These are phyloP conservation scores for Diaporthe ampelina DNA, from an alignment of 2,329 filamentous ascomycete genomes.

Conservation along the genomic window DNA sequence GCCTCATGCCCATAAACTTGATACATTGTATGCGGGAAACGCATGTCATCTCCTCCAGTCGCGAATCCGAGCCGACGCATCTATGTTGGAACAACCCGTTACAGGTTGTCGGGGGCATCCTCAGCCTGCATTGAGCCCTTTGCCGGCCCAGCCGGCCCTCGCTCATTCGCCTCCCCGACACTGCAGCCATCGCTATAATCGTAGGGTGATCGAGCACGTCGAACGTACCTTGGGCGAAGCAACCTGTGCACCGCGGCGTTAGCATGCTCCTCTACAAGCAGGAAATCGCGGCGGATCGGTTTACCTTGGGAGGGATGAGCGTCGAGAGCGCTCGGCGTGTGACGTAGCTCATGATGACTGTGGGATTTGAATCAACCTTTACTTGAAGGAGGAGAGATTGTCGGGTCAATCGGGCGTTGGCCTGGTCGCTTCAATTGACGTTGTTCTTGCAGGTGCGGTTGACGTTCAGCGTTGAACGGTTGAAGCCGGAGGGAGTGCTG, in stretches of 20 bases:
- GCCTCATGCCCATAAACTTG: background rate
- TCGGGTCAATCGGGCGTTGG: constrained; percentile 54
- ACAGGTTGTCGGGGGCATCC: background rate
- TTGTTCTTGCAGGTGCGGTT: constrained; percentile 34
- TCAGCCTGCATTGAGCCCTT: background rate
- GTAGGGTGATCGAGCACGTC: constrained; percentile 33
- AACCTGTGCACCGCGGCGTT: constrained; percentile 67
- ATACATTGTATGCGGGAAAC: background rate
- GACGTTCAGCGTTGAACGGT: constrained; percentile 38
- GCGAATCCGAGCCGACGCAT: background rate
- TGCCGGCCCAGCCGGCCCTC: background rate
- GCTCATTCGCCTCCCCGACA: background rate
- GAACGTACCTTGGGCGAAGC: constrained; percentile 85
- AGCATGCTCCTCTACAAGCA: constrained; percentile 49
- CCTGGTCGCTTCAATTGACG: constrained; percentile 44
- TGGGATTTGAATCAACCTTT: constrained; percentile 42
- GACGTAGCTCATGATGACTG: constrained; percentile 89
- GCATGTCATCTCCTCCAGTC: background rate
- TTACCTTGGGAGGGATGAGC: constrained; percentile 98
- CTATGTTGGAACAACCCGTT: background rate
- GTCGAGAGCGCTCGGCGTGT: constrained; percentile 94
- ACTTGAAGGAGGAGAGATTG: constrained; percentile 32
- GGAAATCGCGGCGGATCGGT: constrained; percentile 44
- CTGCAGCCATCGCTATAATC: background rate
- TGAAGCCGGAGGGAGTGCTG: constrained; percentile 39